Base-by-base conservation (phyloP, 2,329 filamentous ascomycete species). In the Clarireedia sp. region DNA sequence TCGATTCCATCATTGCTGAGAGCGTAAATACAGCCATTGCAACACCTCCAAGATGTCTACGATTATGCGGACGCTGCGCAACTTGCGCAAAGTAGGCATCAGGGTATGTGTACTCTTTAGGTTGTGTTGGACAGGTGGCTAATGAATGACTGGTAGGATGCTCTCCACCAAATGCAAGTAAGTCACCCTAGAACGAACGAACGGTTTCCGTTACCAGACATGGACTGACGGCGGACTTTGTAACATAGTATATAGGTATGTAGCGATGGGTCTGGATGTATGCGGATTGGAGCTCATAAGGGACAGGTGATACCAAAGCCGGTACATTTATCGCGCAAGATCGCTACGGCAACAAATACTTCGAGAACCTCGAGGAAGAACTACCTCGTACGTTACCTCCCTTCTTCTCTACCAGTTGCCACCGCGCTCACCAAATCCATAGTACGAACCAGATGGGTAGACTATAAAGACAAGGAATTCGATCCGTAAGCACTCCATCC, bases 371-470 rank as follows among this genome's bases (percentile, higher is more conserved):
- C 68, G 75, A 78, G 59, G 90, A 97, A 71, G 94, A 99, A 73
- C 80, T 99, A 58, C 94, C 94, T 57, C 78, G 89, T 95, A 78
- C 70, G 86, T 12, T 63, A n/a, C 8, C 26, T 37, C 33, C 4
- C 23, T n/a, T 29, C 17, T 50, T 38, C 7, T 21, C 16, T n/a
- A 21, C n/a, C n/a, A 44, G 40, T 50, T 16, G 38, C 3, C 6
- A 48, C 16, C 8, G 56, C 48, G 51, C 52, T 62, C 24, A 63
- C 46, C 33, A 53, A 53, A 55, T 16, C 26, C 40, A 59, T 66
- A 94, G 90, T 96, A 67, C 87, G 92, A 68, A 96, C 90, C 65
- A 84, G 91, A 78, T 99, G 95, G 94, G 89, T 99, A 62, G 91
- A 97, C 74, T 99, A 95, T 79, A 92, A 90, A 76, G 80, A 88